These are phyloP conservation scores for Phoma sp. DNA, from an alignment of 2,329 filamentous ascomycete species.

Conservation along the genomic window DNA sequence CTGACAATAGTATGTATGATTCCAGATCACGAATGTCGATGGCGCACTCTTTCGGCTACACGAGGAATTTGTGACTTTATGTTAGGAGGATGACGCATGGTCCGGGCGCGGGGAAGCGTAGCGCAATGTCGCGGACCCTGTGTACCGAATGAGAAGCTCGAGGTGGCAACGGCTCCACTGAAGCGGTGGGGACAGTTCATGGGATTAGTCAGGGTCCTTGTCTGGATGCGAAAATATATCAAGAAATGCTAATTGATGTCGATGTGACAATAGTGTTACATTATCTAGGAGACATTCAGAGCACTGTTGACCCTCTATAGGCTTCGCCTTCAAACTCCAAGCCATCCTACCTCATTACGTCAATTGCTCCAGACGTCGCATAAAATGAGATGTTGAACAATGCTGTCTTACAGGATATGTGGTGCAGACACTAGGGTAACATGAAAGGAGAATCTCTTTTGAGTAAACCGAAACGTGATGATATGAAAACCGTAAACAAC, in stretches of 20 bases:
- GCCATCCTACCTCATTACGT: conserved; percentile 26
- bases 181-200: background rate
- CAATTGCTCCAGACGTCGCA: conserved; percentile 17
- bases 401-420: conserved; percentile 5
- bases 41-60: background rate
- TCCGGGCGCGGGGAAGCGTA: conserved; percentile 9
- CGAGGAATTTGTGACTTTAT: conserved; percentile 5
- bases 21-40: conserved; percentile 3
- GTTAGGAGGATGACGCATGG: conserved; percentile 14
- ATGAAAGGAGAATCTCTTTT: conserved; percentile 10
- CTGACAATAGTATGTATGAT: conserved; percentile 3
- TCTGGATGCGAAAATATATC: background rate
- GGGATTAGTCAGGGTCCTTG: background rate
- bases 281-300: conserved; percentile 12
- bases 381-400: conserved; percentile 7
- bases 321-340: conserved; percentile 18
- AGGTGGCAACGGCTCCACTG: conserved; percentile 7
- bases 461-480: conserved; percentile 11
- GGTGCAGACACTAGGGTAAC: conserved; percentile 15
- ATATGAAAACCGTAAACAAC: conserved; percentile 27
- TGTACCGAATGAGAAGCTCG: conserved; percentile 1
- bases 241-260: background rate
- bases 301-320: conserved; percentile 20
- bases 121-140: conserved; percentile 4
- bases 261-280: conserved; percentile 13